Percentiles rank a stretch among this genome's conserved stretches.
Conservation (phyloP, 495 filamentous ascomycete species). For the Lepraria neglecta region DNA sequence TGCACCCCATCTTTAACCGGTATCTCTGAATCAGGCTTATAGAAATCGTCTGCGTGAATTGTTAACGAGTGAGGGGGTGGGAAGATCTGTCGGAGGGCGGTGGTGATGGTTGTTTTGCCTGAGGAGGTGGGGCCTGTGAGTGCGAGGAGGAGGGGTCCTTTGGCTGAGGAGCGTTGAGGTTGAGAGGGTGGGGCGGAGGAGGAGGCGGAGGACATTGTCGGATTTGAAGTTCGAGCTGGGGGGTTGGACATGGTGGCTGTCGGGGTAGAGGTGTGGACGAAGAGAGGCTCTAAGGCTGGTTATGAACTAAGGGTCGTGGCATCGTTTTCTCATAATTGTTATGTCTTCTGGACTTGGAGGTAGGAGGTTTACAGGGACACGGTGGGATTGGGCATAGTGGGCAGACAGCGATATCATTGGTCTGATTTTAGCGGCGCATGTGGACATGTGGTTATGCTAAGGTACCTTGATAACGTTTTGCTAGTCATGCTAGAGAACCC, state of each 20-base stretch:
- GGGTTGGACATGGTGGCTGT: background rate
- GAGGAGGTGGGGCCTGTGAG: constrained; percentile 71
- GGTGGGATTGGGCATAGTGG: background rate
- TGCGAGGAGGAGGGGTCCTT: constrained; percentile 53
- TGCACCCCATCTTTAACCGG: constrained; percentile 53
- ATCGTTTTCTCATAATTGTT: background rate
- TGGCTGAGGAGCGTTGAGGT: background rate
- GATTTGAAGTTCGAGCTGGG: background rate
- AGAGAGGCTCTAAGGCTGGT: background rate
- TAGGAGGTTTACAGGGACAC: background rate
- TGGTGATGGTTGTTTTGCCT: constrained; percentile 74
- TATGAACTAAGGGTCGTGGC: background rate
- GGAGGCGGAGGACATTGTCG: background rate
- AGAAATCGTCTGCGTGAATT: constrained; percentile 92
- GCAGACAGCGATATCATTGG: too few species aligned
- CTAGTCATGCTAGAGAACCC: too few species aligned
- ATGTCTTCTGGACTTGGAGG: too few species aligned
- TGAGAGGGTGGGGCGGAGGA: background rate
- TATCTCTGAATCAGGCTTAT: constrained; percentile 67
- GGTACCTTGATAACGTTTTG: too few species aligned
- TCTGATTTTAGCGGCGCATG: too few species aligned
- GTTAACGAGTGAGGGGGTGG: constrained; percentile 30
- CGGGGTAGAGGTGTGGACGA: background rate
- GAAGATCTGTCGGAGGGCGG: constrained; percentile 68
- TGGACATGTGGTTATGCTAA: too few species aligned